Evolutionary conservation across 1,139 yeast species (phyloP).

Genomic region (Blastobotrys aristatus): DNA sequence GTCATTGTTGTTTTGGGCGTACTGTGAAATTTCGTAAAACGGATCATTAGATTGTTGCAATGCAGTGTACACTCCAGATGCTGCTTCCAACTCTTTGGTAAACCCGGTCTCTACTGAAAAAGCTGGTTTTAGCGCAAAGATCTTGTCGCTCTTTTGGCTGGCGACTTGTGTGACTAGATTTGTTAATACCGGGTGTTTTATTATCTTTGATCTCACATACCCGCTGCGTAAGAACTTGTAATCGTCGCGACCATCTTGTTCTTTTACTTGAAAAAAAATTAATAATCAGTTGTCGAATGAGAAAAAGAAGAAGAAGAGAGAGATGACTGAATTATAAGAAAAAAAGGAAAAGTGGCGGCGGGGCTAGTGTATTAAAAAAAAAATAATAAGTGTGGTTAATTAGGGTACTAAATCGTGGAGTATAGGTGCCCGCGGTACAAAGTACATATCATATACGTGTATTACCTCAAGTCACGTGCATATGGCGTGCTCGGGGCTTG

Average conservation of each 20-base stretch:
- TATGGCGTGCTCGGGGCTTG: slow-evolving; percentile 8
- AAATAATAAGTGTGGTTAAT: too few species aligned
- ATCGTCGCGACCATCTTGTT: slow-evolving; percentile 1
- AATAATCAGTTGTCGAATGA: not conserved
- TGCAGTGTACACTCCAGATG: too few species aligned
- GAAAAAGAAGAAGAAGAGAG: not conserved
- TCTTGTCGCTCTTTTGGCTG: slow-evolving; percentile 33
- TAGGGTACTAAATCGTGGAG: slow-evolving; percentile 1
- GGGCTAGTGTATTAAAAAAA: too few species aligned
- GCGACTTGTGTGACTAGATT: slow-evolving; percentile 28
- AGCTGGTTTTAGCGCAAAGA: slow-evolving; percentile 46
- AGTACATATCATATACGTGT: too few species aligned
- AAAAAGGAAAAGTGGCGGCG: not conserved
- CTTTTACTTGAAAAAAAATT: not conserved
- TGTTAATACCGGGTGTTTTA: not conserved
- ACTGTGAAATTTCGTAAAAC: slow-evolving; percentile 40
- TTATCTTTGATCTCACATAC: not conserved
- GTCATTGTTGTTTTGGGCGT: slow-evolving; percentile 11
- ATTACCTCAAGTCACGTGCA: slow-evolving; percentile 11
- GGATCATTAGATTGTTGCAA: slow-evolving; percentile 52
- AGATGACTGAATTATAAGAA: slow-evolving; percentile 1
- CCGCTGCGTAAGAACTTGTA: slow-evolving; percentile 9
- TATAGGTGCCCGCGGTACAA: not conserved
- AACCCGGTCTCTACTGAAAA: slow-evolving; percentile 43
- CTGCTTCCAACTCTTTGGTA: slow-evolving; percentile 23